Evolutionary conservation across 768 basidiomycete genomes (phyloP).

Genomic region (Mrakia frigida): DNA sequence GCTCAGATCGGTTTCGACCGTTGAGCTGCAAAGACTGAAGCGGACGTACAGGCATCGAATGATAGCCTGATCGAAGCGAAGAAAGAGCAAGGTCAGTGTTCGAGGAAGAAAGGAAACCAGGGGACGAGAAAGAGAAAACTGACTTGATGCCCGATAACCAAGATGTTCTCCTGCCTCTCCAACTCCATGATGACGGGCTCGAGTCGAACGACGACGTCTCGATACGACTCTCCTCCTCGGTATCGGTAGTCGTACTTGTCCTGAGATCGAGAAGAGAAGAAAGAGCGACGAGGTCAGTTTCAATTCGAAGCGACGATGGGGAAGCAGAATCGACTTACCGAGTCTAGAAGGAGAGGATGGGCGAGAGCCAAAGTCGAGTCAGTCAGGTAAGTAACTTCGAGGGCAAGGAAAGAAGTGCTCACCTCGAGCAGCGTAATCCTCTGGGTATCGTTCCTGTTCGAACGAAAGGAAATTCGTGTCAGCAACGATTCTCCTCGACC

Average conservation of each 20-base stretch:
- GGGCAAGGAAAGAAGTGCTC: constrained; percentile 46
- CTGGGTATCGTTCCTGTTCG: constrained; percentile 77
- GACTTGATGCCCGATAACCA: constrained; percentile 93
- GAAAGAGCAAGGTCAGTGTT: background rate
- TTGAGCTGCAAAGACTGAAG: no score
- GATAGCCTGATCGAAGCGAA: constrained; percentile 8
- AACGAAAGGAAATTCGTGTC: background rate
- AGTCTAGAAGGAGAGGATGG: background rate
- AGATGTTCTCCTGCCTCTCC: constrained; percentile 92
- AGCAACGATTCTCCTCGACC: background rate
- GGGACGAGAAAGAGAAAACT: constrained; percentile 47
- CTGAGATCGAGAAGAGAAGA: background rate
- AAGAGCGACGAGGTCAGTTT: background rate
- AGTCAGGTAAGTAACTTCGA: background rate
- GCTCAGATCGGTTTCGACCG: no score
- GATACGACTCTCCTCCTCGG: constrained; percentile 92
- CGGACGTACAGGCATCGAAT: constrained; percentile 31
- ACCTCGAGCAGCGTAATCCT: constrained; percentile 95
- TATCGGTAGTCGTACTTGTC: constrained; percentile 99
- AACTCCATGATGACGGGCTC: constrained; percentile 99
- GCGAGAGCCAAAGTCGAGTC: background rate
- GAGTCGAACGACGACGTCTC: constrained; percentile 88
- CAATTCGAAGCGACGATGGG: background rate
- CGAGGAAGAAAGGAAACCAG: background rate
- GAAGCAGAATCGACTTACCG: background rate